Percentiles rank a stretch among this genome's conserved stretches.
These are phyloP conservation scores for Alopecurus myosuroides DNA, from an alignment of 176 grass and related monocot species.

Conservation along the genomic window DNA sequence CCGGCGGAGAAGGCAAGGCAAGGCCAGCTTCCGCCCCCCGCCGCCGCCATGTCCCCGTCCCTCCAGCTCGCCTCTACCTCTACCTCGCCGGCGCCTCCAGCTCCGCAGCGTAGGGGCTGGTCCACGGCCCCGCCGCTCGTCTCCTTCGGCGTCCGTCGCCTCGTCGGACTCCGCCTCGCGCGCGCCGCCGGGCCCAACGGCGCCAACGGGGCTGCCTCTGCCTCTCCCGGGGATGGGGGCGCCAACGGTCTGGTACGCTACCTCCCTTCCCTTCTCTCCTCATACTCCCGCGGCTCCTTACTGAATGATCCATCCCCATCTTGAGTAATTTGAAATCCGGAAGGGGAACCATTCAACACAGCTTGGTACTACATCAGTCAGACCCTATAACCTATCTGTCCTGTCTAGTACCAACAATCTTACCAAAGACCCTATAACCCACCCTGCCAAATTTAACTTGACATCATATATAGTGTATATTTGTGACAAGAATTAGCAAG, in stretches of 20 bases:
- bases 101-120: not conserved
- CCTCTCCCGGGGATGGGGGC: conserved; percentile 1
- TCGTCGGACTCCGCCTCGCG: not conserved
- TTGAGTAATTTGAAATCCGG: no score
- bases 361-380: no score
- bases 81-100: not conserved
- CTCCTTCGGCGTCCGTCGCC: conserved; percentile 16
- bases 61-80: conserved; percentile 9
- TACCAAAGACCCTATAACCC: no score
- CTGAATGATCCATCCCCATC: not conserved
- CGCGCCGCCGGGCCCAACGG: conserved; percentile 7
- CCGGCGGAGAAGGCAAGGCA: no score
- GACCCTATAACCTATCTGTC: no score
- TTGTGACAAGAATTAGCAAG: no score
- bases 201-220: conserved; percentile 30
- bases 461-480: no score
- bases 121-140: conserved; percentile 1
- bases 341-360: no score
- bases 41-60: conserved; percentile 21
- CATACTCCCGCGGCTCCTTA: not conserved
- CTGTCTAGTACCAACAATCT: no score
- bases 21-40: no score
- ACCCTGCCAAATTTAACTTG: no score
- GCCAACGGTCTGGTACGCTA: not conserved
- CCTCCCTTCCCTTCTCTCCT: not conserved